A percentile compares a stretch with the other conserved stretches of the same genome.
These are phyloP conservation scores for Claviceps maximensis DNA, from an alignment of 2,329 filamentous ascomycete genomes.

Conservation along the genomic window DNA sequence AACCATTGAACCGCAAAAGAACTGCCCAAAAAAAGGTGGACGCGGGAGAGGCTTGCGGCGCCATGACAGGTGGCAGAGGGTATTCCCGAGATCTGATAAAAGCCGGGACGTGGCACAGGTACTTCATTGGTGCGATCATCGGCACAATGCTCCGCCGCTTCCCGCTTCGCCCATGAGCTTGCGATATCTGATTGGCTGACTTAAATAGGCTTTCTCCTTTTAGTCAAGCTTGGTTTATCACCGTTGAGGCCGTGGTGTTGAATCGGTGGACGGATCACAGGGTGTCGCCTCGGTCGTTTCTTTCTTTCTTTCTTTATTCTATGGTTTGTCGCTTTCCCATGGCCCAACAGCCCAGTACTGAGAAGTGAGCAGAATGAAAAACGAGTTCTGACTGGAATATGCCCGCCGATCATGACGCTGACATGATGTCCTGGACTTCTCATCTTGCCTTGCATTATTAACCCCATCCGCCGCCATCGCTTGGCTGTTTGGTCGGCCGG, in stretches of 20 bases:
- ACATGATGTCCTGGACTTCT: not conserved
- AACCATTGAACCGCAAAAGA: no score
- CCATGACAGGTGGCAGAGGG: no score
- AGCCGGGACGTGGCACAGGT: not conserved
- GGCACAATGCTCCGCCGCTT: not conserved
- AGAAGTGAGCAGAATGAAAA: no score
- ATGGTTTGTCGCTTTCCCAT: no score
- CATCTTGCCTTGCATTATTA: not conserved
- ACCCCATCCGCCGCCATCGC: not conserved
- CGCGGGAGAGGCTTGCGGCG: no score
- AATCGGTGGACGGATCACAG: no score
- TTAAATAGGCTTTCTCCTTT: not conserved
- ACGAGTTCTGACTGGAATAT: no score
- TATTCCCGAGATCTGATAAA: not conserved
- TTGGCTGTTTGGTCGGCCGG: not conserved
- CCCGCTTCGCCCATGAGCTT: not conserved
- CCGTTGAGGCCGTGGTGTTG: no score
- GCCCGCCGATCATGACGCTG: not conserved
- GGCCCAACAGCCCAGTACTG: no score
- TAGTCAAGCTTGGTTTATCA: not conserved
- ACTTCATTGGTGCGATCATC: not conserved
- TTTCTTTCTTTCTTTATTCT: no score
- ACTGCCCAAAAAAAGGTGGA: no score
- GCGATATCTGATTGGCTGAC: not conserved
- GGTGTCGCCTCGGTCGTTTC: no score